A percentile compares a stretch with the other conserved stretches of the same genome.
Conservation (phyloP, 2,329 filamentous ascomycete species). For the Monilinia aucupariae region DNA sequence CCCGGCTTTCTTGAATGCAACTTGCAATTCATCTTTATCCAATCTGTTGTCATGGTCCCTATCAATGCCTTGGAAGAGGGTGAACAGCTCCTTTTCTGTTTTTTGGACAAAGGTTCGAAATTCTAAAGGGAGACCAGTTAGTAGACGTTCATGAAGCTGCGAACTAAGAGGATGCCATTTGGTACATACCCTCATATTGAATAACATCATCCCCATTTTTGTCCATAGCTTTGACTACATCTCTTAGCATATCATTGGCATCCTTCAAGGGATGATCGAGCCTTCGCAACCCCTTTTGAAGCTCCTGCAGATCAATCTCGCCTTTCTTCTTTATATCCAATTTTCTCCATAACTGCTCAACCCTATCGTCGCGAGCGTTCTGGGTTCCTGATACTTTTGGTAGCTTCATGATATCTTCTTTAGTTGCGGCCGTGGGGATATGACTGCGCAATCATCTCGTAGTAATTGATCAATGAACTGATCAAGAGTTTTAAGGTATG, state of each 20-base stretch:
- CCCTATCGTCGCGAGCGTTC: conserved; percentile 72
- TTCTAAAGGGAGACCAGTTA: conserved; percentile 48
- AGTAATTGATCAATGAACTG: conserved; percentile 18
- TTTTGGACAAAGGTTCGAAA: conserved; percentile 84
- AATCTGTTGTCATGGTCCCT: conserved; percentile 78
- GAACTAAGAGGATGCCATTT: background rate
- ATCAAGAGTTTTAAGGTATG: conserved; percentile 15
- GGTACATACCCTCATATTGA: conserved; percentile 71
- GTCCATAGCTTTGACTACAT: conserved; percentile 78
- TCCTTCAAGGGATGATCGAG: conserved; percentile 95
- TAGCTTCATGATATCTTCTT: conserved; percentile 18
- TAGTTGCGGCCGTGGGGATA: conserved; percentile 20
- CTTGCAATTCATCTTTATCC: conserved; percentile 75
- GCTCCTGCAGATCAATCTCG: conserved; percentile 74
- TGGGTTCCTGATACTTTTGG: conserved; percentile 68
- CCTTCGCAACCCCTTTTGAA: conserved; percentile 77
- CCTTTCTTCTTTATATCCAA: conserved; percentile 73
- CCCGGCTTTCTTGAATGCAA: conserved; percentile 72
- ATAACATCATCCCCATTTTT: conserved; percentile 84
- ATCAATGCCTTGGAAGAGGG: conserved; percentile 83
- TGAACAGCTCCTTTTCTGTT: conserved; percentile 76
- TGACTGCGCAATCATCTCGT: conserved; percentile 26
- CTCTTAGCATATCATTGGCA: conserved; percentile 76
- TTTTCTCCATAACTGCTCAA: conserved; percentile 77
- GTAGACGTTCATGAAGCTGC: conserved; percentile 3